Percentiles rank a stretch among this genome's conserved stretches.
These are phyloP conservation scores for Knufia petricola DNA, from an alignment of 2,329 filamentous ascomycete genomes.

Conservation along the genomic window DNA sequence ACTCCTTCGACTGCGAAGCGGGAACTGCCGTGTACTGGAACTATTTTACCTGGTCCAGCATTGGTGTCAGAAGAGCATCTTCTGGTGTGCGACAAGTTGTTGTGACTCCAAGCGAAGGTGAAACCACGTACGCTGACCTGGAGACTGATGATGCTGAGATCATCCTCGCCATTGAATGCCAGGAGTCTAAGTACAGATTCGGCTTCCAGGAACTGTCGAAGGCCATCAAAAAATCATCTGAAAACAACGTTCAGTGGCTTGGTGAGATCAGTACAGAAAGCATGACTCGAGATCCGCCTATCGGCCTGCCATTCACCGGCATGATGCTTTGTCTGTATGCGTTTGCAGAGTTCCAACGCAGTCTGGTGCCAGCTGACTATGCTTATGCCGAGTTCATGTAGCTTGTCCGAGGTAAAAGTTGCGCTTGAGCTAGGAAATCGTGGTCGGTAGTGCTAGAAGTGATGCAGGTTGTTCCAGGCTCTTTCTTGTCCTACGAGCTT, in stretches of 20 bases:
- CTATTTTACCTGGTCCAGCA: conserved; percentile 36
- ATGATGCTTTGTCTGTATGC: conserved; percentile 41
- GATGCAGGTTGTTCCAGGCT: too few relatives aligned
- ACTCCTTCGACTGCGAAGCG: conserved; percentile 38
- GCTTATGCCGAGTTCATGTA: conserved; percentile 24
- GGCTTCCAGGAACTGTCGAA: conserved; percentile 21
- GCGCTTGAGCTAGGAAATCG: not conserved
- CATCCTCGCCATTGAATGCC: conserved; percentile 26
- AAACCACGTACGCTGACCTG: conserved; percentile 15
- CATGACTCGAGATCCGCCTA: conserved; percentile 30
- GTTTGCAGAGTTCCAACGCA: conserved; percentile 34
- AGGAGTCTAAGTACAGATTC: conserved; percentile 24
- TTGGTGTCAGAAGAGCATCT: conserved; percentile 30
- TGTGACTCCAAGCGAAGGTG: conserved; percentile 22
- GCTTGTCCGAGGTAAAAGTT: not conserved
- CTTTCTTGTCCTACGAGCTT: too few relatives aligned
- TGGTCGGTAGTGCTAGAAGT: too few relatives aligned
- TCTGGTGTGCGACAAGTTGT: conserved; percentile 22
- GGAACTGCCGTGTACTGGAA: conserved; percentile 48
- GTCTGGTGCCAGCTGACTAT: conserved; percentile 35
- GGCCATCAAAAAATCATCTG: conserved; percentile 1
- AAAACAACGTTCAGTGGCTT: conserved; percentile 22
- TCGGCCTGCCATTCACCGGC: conserved; percentile 36
- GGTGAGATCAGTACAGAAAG: conserved; percentile 25
- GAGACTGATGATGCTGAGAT: conserved; percentile 17